Evolutionary conservation across 140 eudicot species (phyloP).

Genomic region (Flaveria floridana): DNA sequence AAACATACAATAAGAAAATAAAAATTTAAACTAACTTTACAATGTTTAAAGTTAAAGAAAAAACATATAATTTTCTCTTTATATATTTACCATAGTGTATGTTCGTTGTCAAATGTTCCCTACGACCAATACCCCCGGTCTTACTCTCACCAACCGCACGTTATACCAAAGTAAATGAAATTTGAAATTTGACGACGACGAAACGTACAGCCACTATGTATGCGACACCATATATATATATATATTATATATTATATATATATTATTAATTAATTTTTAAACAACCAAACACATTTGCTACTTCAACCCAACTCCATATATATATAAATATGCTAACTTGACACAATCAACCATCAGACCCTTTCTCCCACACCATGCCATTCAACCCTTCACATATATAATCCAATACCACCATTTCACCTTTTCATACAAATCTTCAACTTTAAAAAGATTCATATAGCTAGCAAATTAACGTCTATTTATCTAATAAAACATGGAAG

Average conservation of each 20-base stretch:
- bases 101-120: neutral
- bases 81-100: neutral
- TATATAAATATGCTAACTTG: constrained; percentile 34
- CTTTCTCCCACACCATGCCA: constrained; percentile 31
- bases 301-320: constrained; percentile 26
- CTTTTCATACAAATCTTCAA: neutral
- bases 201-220: constrained; percentile 19
- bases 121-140: neutral
- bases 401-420: neutral
- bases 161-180: constrained; percentile 27
- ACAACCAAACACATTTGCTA: neutral
- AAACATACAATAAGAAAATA: no score
- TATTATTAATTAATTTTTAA: constrained; percentile 8
- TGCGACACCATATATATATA: neutral
- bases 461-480: neutral
- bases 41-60: no score
- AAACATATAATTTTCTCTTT: no score
- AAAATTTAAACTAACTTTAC: no score
- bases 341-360: constrained; percentile 32
- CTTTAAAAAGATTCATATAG: neutral
- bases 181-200: neutral
- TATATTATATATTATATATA: no score
- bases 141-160: constrained; percentile 37
- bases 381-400: constrained; percentile 29
- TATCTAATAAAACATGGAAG: constrained; percentile 30